Percentiles rank a stretch among this genome's conserved stretches.
These are phyloP conservation scores for Venturiaceae sp. DNA, from an alignment of 2,329 filamentous ascomycete genomes.

Conservation along the genomic window DNA sequence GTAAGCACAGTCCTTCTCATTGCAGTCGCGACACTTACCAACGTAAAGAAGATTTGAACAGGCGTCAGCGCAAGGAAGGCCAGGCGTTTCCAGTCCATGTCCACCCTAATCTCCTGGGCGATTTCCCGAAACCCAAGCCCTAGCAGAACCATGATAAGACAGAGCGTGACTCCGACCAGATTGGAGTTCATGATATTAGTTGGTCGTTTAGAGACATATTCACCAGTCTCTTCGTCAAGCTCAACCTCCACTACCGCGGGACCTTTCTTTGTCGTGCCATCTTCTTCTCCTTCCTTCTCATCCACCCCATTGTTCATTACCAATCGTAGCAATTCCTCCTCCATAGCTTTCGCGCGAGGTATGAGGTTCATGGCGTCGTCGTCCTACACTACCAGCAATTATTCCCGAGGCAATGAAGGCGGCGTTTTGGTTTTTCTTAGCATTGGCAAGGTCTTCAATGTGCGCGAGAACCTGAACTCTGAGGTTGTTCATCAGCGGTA, in stretches of 20 bases:
- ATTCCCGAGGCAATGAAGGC: conserved; percentile 66
- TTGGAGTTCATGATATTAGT: conserved; percentile 62
- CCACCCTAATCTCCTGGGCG: conserved; percentile 57
- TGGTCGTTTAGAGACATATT: conserved; percentile 55
- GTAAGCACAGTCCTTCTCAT: not conserved
- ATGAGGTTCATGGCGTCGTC: conserved; percentile 66
- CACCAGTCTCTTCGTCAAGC: conserved; percentile 63
- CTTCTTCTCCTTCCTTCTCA: conserved; percentile 41
- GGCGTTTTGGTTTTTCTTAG: conserved; percentile 70
- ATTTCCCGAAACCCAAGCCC: conserved; percentile 62
- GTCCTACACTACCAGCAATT: conserved; percentile 71
- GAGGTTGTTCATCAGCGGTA: conserved; percentile 68
- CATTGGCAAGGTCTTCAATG: conserved; percentile 58
- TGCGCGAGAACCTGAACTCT: conserved; percentile 66
- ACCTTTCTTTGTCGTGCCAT: conserved; percentile 31
- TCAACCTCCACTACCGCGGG: conserved; percentile 37
- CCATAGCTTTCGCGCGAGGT: conserved; percentile 59
- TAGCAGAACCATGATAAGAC: conserved; percentile 55
- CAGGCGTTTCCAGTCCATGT: conserved; percentile 52
- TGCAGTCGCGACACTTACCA: conserved; percentile 28
- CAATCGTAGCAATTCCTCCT: conserved; percentile 67
- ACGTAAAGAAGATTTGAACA: conserved; percentile 68
- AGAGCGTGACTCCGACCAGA: conserved; percentile 56
- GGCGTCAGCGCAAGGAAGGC: conserved; percentile 58
- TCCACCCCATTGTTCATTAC: conserved; percentile 56